Evolutionary conservation across 257 asterid genomes (phyloP), one percentile per base, ranked within the genome.

Genomic region (Solanum rostratum): DNA sequence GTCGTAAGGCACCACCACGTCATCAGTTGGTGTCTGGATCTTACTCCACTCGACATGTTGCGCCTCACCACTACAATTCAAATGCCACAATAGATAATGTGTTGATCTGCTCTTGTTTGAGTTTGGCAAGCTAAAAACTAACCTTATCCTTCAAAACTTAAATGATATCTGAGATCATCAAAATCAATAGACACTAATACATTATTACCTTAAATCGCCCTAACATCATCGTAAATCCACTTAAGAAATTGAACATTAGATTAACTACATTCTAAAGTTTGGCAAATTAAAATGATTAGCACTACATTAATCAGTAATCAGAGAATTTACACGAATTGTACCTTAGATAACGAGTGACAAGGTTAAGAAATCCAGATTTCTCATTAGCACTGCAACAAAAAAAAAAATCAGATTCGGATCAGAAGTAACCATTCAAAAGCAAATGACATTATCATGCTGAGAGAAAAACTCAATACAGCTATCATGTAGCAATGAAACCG

Each of bases 321-420:
- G 15, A 27, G 59, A 66, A 15, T 10, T 8, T 66, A 74, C 63
- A 37, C 16, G 39, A 63, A 50, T 30, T 14, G 85, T 88, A 96
- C 99, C 99, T 96, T 84, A 96, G 95, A 80, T 92, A 95, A 91
- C 99, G 99, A 76, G 95, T 12, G 54, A 93, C 95, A 86, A 93
- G 92, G 80, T 89, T 89, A 91, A 93, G 88, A 88, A 92, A 93
- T 92, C 94, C 97, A 85, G 94, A 89, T 90, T 95, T 94, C 95
- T 96, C 98, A 82, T 95, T 93, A 20, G 92, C 97, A 89, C 99
- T 96, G 92, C 89, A 88, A 80, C 85, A 79, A 33, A 10, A 4
- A 13, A 19, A 60, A 50, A 1, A 14, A 33, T 41, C 37, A 71
- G 33, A 54, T 41, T 19, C 11, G 68, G 60, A 84, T 3, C 3